These are phyloP conservation scores for Trametes maxima DNA, from an alignment of 768 basidiomycete genomes.

Conservation along the genomic window DNA sequence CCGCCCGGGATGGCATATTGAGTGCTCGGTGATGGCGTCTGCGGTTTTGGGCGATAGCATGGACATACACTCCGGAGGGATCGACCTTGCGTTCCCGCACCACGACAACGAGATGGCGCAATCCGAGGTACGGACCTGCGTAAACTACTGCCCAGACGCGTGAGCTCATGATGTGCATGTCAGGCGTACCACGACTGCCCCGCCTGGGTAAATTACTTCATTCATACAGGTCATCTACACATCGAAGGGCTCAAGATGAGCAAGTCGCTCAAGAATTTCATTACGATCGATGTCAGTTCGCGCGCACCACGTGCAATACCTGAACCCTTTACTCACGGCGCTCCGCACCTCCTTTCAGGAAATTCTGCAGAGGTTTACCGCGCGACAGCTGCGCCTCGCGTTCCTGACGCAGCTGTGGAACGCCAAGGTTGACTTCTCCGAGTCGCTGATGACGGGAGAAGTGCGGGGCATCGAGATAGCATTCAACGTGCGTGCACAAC, in stretches of 20 bases:
- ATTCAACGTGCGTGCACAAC: conserved; percentile 67
- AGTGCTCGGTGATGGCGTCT: conserved; percentile 98
- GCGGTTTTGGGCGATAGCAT: conserved; percentile 87
- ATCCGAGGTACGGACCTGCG: conserved; percentile 66
- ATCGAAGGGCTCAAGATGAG: conserved; percentile 99
- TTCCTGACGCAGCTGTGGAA: conserved; percentile 94
- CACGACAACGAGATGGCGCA: conserved; percentile 99
- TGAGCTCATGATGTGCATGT: conserved; percentile 13
- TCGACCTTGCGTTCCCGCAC: conserved; percentile 98
- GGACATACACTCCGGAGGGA: conserved; percentile 98
- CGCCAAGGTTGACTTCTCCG: conserved; percentile 91
- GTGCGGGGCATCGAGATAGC: conserved; percentile 81
- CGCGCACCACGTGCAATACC: not conserved
- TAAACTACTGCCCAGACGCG: not conserved
- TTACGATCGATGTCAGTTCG: conserved; percentile 82
- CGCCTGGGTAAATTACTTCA: conserved; percentile 98
- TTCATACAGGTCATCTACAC: conserved; percentile 97
- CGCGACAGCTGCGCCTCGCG: conserved; percentile 87
- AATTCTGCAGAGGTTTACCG: conserved; percentile 77
- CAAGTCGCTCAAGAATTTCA: conserved; percentile 98
- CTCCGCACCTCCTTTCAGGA: conserved; percentile 53
- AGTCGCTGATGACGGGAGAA: conserved; percentile 86
- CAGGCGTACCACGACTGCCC: conserved; percentile 92
- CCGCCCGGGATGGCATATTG: conserved; percentile 99
- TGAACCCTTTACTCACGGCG: conserved; percentile 3